Base-by-base conservation (phyloP, 495 filamentous ascomycete genomes). In the Daldinia childiae region DNA sequence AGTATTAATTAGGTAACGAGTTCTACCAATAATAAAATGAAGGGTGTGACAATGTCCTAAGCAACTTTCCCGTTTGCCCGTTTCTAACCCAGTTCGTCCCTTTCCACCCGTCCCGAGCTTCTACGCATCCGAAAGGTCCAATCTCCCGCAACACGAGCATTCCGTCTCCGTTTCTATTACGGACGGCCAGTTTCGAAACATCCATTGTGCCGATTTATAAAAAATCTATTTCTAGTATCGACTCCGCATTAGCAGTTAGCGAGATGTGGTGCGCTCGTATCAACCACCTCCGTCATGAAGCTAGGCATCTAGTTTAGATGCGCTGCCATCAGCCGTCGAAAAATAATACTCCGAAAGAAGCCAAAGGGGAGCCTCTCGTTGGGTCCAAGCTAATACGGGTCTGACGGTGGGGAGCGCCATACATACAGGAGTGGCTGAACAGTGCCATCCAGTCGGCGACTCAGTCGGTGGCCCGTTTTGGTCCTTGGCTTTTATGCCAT, bases 251-350 rank as follows among this genome's bases (percentile, higher is more conserved):
- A 48, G 32, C 36, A 15, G 50, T 52, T 43, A 62, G 58, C 26
- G 15, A 50, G 54, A 36, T 60, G 38, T 68, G 64, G 54, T 45
- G 60, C 69, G n/a, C 69, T 72, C 69, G 69, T 72, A 64, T 72
- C 64, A 65, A 68, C 51, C 19, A 24, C 65, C 50, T 68, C 61
- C 61, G 64, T 54, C 61, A 21, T 54, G n/a, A 12, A 65, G 64
- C 60, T 64, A 68, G 39, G 29, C 34, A 61, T 65, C 64, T 62
- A 63, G 65, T 62, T 66, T 57, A 62, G 52, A 45, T 51, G 62
- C 62, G 51, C 62, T 73, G 66, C 66, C 66, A 73, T 73, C 71
- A 69, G 61, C 71, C 71, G 71, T 73, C 50, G 60, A 66, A 63
- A 51, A 36, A 60, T 66, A 73, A 69, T 69, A 29, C 58, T 63